phyloP scores from a whole-genome alignment of 495 filamentous ascomycete genomes.

The Talaromyces thailandensis region DNA sequence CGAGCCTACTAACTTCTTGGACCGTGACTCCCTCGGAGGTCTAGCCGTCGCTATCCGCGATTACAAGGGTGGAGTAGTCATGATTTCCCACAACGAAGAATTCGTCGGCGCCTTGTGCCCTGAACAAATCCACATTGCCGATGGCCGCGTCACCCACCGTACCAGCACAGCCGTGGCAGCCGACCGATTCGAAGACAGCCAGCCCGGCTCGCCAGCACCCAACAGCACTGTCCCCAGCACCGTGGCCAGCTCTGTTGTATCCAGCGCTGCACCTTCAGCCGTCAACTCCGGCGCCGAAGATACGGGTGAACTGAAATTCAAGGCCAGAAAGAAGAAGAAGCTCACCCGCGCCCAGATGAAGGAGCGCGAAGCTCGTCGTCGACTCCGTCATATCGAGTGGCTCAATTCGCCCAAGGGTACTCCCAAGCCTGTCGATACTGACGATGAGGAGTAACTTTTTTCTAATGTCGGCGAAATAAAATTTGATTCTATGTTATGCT shows the following conservation, averaged over 20 bases:
- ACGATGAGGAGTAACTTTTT: slow-evolving; percentile 55
- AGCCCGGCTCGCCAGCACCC: slow-evolving; percentile 49
- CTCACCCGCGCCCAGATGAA: slow-evolving; percentile 92
- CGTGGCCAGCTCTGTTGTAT: slow-evolving; percentile 49
- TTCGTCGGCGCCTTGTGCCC: slow-evolving; percentile 91
- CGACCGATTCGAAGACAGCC: slow-evolving; percentile 81
- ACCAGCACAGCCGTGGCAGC: slow-evolving; percentile 60
- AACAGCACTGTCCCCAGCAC: slow-evolving; percentile 44
- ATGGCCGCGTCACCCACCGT: slow-evolving; percentile 77
- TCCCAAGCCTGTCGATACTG: slow-evolving; percentile 67
- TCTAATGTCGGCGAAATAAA: background rate
- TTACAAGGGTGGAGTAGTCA: slow-evolving; percentile 94
- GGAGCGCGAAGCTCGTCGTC: slow-evolving; percentile 77
- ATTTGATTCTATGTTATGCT: background rate
- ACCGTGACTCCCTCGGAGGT: slow-evolving; percentile 92
- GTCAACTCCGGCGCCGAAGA: slow-evolving; percentile 84
- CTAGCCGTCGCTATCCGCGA: slow-evolving; percentile 94
- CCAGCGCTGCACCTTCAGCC: slow-evolving; percentile 54
- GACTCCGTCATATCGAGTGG: slow-evolving; percentile 96
- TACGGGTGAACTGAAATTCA: slow-evolving; percentile 76
- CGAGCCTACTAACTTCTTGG: slow-evolving; percentile 98
- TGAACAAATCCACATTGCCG: slow-evolving; percentile 90
- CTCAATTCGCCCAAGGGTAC: slow-evolving; percentile 60
- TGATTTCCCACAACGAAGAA: slow-evolving; percentile 99
- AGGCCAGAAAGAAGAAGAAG: slow-evolving; percentile 97